phyloP scores from a whole-genome alignment of 768 basidiomycete genomes.

The Leccinum truebloodii region DNA sequence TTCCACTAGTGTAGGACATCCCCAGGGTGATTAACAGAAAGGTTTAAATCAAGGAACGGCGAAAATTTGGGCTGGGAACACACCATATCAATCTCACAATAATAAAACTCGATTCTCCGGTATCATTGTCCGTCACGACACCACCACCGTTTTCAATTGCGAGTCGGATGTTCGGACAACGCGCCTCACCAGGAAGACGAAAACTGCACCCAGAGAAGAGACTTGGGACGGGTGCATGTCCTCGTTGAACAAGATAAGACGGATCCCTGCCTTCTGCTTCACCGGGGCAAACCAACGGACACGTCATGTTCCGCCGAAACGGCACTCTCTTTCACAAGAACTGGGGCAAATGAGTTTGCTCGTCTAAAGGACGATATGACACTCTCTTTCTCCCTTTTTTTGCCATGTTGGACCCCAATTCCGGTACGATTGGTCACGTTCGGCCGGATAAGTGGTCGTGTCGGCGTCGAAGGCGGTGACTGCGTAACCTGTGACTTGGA shows the following conservation, averaged over 20 bases:
- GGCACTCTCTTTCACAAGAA: slow-evolving; percentile 33
- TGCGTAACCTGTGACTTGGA: slow-evolving; percentile 41
- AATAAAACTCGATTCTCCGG: slow-evolving; percentile 59
- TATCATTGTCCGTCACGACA: slow-evolving; percentile 44
- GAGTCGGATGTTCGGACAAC: slow-evolving; percentile 50
- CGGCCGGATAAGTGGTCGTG: slow-evolving; percentile 13
- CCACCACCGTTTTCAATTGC: slow-evolving; percentile 66
- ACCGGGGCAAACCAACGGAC: slow-evolving; percentile 12
- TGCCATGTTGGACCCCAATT: slow-evolving; percentile 3
- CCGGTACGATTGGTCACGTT: not conserved
- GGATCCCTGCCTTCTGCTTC: slow-evolving; percentile 22
- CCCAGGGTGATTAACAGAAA: not conserved
- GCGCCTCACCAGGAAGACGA: slow-evolving; percentile 67
- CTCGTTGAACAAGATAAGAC: not conserved
- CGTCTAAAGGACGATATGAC: slow-evolving; percentile 64
- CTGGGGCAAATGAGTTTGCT: slow-evolving; percentile 62
- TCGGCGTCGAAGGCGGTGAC: slow-evolving; percentile 19
- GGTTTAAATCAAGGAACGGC: not conserved
- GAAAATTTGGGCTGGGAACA: not conserved
- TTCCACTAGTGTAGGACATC: slow-evolving; percentile 52
- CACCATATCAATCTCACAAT: slow-evolving; percentile 77
- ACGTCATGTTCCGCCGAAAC: slow-evolving; percentile 45
- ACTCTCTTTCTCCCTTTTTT: slow-evolving; percentile 29
- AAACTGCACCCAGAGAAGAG: slow-evolving; percentile 62
- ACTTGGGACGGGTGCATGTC: slow-evolving; percentile 1